Evolutionary conservation across 495 filamentous ascomycete genomes (phyloP).

Genomic region (Daldinia childiae): DNA sequence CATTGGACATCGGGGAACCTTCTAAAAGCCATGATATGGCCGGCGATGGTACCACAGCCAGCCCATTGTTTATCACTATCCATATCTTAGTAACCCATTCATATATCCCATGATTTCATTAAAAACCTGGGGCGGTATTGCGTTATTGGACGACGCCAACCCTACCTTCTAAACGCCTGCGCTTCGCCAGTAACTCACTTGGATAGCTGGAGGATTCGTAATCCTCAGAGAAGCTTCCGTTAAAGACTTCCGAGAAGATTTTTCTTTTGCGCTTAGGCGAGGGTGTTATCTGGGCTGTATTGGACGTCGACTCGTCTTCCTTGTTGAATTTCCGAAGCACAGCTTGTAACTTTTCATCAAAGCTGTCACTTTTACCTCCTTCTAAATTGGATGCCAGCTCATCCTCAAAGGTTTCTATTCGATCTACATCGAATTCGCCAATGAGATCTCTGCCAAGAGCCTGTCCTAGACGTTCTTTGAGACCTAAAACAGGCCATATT

Average conservation of each 20-base stretch:
- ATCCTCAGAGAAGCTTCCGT: constrained; percentile 43
- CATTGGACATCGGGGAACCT: neutral
- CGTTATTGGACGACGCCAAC: constrained; percentile 39
- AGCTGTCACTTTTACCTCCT: neutral
- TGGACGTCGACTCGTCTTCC: neutral
- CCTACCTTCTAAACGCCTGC: constrained; percentile 35
- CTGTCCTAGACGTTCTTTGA: constrained; percentile 58
- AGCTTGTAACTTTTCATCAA: neutral
- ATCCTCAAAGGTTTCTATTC: constrained; percentile 51
- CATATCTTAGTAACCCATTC: constrained; percentile 30
- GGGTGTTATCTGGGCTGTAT: neutral
- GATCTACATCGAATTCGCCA: constrained; percentile 46
- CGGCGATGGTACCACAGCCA: neutral
- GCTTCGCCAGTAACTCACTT: constrained; percentile 29
- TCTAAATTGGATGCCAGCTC: neutral
- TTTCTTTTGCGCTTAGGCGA: constrained; percentile 31
- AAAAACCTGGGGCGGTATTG: constrained; percentile 6
- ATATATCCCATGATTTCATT: constrained; percentile 21
- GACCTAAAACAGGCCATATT: constrained; percentile 57
- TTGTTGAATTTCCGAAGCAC: neutral
- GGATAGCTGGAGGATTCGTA: constrained; percentile 22
- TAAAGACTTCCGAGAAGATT: constrained; percentile 37
- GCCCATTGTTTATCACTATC: constrained; percentile 16
- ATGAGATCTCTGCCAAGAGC: constrained; percentile 55
- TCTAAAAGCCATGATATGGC: neutral